phyloP scores from a whole-genome alignment of 78 protist species.

The Tieghemostelium lacteum region DNA sequence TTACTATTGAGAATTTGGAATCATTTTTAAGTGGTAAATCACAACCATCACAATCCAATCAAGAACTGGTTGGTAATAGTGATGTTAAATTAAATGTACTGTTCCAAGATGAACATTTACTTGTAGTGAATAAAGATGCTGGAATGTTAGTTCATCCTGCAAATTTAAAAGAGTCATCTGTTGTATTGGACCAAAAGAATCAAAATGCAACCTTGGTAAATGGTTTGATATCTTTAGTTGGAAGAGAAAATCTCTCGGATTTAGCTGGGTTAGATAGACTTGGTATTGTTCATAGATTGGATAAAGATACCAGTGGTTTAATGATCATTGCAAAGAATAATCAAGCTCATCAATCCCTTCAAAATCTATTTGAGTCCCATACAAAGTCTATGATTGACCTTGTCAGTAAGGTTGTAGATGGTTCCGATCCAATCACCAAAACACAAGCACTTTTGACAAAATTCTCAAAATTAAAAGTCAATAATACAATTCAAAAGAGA shows the following conservation, averaged over 20 bases:
- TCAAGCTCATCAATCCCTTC: not conserved
- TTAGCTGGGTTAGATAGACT: slow-evolving; percentile 60
- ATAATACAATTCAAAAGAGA: slow-evolving; percentile 39
- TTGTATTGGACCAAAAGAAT: slow-evolving; percentile 6
- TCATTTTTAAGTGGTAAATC: not conserved
- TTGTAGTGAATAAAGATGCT: slow-evolving; percentile 48
- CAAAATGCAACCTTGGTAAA: slow-evolving; percentile 65
- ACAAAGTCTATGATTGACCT: slow-evolving; percentile 16
- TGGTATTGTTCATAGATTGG: slow-evolving; percentile 51
- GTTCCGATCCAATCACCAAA: not conserved
- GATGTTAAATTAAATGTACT: slow-evolving; percentile 23
- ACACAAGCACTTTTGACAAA: not conserved
- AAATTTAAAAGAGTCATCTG: not conserved
- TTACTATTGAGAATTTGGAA: slow-evolving; percentile 12
- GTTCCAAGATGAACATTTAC: slow-evolving; percentile 35
- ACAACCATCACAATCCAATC: not conserved
- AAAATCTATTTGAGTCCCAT: slow-evolving; percentile 34
- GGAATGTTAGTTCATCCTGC: slow-evolving; percentile 70
- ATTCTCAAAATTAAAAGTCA: slow-evolving; percentile 7
- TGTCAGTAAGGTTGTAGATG: not conserved
- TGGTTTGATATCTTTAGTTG: slow-evolving; percentile 46
- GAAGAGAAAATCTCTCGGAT: slow-evolving; percentile 32
- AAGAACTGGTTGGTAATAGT: slow-evolving; percentile 1
- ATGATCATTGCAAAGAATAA: slow-evolving; percentile 61
- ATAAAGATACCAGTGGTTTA: not conserved